Conservation (phyloP, 352 stramenopile genomes). For the Pythium volutum region DNA sequence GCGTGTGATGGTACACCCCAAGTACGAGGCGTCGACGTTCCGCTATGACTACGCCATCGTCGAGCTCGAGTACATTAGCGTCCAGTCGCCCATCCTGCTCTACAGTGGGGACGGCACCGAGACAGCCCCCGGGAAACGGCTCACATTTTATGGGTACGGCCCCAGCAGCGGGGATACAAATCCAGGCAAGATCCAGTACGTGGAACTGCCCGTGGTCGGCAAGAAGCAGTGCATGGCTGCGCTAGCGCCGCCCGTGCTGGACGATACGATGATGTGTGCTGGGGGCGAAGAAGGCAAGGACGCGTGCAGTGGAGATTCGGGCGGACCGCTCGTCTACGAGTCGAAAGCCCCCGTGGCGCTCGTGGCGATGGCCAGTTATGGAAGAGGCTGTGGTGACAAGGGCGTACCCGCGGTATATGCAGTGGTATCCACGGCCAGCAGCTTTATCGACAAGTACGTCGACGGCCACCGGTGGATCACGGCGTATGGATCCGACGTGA, state of each 20-base stretch:
- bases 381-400: conserved; percentile 30
- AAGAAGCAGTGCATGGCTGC: conserved; percentile 22
- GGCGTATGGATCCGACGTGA: not conserved
- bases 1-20: conserved; percentile 26
- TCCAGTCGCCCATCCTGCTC: conserved; percentile 31
- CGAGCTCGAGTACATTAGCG: conserved; percentile 39
- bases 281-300: conserved; percentile 36
- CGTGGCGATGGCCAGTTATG: conserved; percentile 35
- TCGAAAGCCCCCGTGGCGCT: conserved; percentile 7
- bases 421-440: conserved; percentile 18
- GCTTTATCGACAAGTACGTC: conserved; percentile 33
- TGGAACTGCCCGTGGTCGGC: conserved; percentile 28
- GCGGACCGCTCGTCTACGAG: conserved; percentile 29
- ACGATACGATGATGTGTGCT: conserved; percentile 35
- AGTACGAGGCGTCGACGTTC: conserved; percentile 22
- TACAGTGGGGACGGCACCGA: conserved; percentile 13
- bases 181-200: conserved; percentile 11
- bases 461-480: conserved; percentile 28
- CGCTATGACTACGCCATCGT: conserved; percentile 36
- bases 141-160: conserved; percentile 28
- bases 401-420: conserved; percentile 38
- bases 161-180: not conserved
- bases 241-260: conserved; percentile 11
- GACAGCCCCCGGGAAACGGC: not conserved
- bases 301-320: conserved; percentile 40